phyloP scores from a whole-genome alignment of 768 basidiomycete species.

The Pleurotus tuber-regium region DNA sequence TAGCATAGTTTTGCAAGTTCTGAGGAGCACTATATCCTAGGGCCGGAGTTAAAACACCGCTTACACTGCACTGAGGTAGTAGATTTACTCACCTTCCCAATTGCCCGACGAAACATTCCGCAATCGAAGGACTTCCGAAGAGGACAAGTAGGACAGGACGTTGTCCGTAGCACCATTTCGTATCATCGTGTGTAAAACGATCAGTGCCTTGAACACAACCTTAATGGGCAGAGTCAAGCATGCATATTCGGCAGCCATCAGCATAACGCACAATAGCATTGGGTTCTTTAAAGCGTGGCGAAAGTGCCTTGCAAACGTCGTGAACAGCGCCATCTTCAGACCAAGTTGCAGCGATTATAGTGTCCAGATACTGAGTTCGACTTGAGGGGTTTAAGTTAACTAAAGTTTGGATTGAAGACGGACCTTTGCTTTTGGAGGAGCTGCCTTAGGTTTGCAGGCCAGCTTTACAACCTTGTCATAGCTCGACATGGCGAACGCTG shows the following conservation, averaged over 20 bases:
- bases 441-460: conserved; percentile 96
- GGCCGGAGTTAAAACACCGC: conserved; percentile 2
- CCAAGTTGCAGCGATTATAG: conserved; percentile 96
- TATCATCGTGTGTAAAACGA: conserved; percentile 95
- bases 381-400: conserved; percentile 9
- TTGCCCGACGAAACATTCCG: conserved; percentile 76
- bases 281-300: conserved; percentile 84
- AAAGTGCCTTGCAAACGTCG: conserved; percentile 89
- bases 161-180: conserved; percentile 96
- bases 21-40: conserved; percentile 83
- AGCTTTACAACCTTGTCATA: conserved; percentile 92
- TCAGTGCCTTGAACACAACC: conserved; percentile 98
- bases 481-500: conserved; percentile 54
- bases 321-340: conserved; percentile 90
- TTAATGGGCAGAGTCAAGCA: conserved; percentile 27
- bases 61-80: neutral
- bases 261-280: conserved; percentile 74
- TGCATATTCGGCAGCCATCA: conserved; percentile 1
- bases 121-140: conserved; percentile 77
- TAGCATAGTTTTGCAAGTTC: conserved; percentile 84
- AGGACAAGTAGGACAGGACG: conserved; percentile 78
- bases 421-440: conserved; percentile 94
- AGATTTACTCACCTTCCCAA: conserved; percentile 72
- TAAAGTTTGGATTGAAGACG: conserved; percentile 9
- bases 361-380: conserved; percentile 80